Percentiles rank a stretch among this genome's conserved stretches.
These are phyloP conservation scores for Russula lepida DNA, from an alignment of 768 basidiomycete species.

Conservation along the genomic window DNA sequence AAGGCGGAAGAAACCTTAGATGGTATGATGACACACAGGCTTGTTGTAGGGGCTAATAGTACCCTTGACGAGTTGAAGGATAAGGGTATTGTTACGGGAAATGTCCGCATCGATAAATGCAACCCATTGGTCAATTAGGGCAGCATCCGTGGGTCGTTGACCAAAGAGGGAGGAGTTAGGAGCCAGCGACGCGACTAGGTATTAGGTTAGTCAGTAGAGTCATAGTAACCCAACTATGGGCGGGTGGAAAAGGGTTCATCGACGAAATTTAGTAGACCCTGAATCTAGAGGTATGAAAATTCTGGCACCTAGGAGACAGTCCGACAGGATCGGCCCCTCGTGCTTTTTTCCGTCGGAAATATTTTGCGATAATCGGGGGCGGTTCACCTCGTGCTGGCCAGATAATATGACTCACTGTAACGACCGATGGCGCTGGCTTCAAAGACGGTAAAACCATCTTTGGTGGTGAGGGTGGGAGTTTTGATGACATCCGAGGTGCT, in stretches of 20 bases:
- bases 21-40: slow-evolving; percentile 41
- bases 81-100: slow-evolving; percentile 30
- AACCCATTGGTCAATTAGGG: slow-evolving; percentile 79
- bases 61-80: slow-evolving; percentile 39
- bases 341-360: background rate
- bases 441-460: slow-evolving; percentile 69
- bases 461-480: slow-evolving; percentile 73
- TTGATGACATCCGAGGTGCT: slow-evolving; percentile 61
- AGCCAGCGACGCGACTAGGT: slow-evolving; percentile 62
- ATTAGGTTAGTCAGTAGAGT: slow-evolving; percentile 12
- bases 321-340: background rate
- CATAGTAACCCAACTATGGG: slow-evolving; percentile 6
- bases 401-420: slow-evolving; percentile 60
- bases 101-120: slow-evolving; percentile 68
- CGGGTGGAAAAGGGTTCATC: background rate
- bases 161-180: slow-evolving; percentile 79
- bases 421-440: slow-evolving; percentile 78
- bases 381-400: background rate
- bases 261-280: background rate
- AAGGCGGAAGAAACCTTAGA: background rate
- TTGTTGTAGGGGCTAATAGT: slow-evolving; percentile 68
- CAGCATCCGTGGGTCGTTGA: slow-evolving; percentile 50
- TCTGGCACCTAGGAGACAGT: background rate
- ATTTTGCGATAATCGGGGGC: background rate
- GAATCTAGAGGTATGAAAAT: background rate